Base-by-base conservation (phyloP, 2,329 filamentous ascomycete species). In the Fusarium torreyae region DNA sequence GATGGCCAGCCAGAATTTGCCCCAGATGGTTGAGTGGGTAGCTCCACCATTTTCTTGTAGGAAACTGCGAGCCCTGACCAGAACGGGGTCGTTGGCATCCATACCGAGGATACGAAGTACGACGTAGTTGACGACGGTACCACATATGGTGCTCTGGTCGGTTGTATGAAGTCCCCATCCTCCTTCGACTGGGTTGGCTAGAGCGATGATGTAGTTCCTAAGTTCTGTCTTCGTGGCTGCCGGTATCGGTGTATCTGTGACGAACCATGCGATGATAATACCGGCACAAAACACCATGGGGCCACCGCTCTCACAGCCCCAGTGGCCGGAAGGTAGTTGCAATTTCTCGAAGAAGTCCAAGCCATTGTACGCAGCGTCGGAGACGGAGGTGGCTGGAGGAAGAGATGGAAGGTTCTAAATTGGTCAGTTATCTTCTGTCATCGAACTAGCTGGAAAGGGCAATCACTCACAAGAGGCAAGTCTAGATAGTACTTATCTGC, bases 151-250 rank as follows among this genome's bases (percentile, higher is more conserved):
- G 77, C 92, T 97, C 72, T 97, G 91, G 22, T 90, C 95, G 79
- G 98, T 95, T 57, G 97, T 96, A 74, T 99, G 95, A 36, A 99
- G 82, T 0, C 96, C 96, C 96, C 96, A 99, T 15, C 96, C 96
- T 18, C 95, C 95, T 78, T 98, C 93, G 51, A 92, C 88, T 0
- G 92, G 90, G 72, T 97, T 84, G 52, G 94, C 92, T 46, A 94
- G 89, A 5, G 93, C 91, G 76, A 94, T 92, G 1, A 98, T 86
- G 79, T 98, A 99, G 73, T 95, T 93, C 77, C 91, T 94, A 76
- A 98, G 95, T 79, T 97, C 95, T 34, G 89, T 92, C n/a, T 90
- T 90, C 77, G 94, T 91, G 61, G 92, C 88, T 68, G 88, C 88
- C 2, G 94, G 90, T 56, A 98, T 93, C 6, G 92, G 91, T 54